Evolutionary conservation across 192 early-diverging fungal species (phyloP).

Genomic region (Phlyctochytrium arcticum): DNA sequence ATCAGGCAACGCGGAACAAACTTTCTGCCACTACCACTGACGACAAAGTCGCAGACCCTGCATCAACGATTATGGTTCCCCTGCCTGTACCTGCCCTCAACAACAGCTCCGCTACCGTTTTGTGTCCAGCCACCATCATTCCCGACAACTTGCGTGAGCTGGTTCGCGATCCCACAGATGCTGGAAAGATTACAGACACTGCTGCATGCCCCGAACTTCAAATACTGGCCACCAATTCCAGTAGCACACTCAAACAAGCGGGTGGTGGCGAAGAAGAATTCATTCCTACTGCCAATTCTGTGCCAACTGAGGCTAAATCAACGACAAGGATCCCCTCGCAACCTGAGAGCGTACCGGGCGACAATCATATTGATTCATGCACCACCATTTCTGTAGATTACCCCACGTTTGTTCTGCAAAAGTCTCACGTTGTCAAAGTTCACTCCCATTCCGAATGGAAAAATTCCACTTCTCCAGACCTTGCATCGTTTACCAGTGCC

Average conservation of each 20-base stretch:
- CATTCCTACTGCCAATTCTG: background rate
- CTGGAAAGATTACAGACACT: conserved; percentile 65
- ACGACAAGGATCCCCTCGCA: conserved; percentile 1
- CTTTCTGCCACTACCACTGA: conserved; percentile 75
- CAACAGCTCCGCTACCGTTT: conserved; percentile 61
- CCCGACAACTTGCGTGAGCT: conserved; percentile 83
- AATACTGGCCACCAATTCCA: conserved; percentile 52
- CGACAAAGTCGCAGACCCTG: conserved; percentile 62
- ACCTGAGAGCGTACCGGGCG: conserved; percentile 17
- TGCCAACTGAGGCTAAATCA: conserved; percentile 16
- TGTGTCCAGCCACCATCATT: conserved; percentile 69
- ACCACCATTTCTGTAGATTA: conserved; percentile 21
- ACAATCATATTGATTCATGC: conserved; percentile 26
- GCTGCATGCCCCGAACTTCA: conserved; percentile 68
- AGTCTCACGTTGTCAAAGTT: conserved; percentile 17
- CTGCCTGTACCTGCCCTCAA: conserved; percentile 46
- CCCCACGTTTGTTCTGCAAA: conserved; percentile 8
- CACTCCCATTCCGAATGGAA: conserved; percentile 33
- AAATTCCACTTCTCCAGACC: conserved; percentile 24
- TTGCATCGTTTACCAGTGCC: conserved; percentile 26
- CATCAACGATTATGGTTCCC: conserved; percentile 71
- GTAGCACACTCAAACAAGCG: conserved; percentile 54
- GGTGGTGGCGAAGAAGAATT: conserved; percentile 31
- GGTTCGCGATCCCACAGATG: conserved; percentile 67
- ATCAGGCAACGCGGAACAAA: too few relatives aligned